Evolutionary conservation across 345 rosid genomes (phyloP).

Genomic region (Pseudoturritis turrita): DNA sequence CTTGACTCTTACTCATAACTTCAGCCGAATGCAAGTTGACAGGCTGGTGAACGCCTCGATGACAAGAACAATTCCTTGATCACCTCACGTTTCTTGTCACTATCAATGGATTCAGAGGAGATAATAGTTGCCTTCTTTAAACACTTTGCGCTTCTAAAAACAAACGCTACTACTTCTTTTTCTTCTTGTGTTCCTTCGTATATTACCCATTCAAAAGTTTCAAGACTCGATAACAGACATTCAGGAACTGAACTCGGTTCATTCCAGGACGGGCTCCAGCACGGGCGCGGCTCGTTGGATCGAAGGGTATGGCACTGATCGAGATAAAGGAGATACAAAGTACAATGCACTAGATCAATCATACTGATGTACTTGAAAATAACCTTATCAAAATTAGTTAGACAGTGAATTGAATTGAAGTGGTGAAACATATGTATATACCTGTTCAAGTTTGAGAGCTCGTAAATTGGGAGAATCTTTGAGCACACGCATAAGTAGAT

Average conservation of each 20-base stretch:
- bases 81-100: not conserved
- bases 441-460: slow-evolving; percentile 1
- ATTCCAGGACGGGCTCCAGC: slow-evolving; percentile 11
- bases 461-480: slow-evolving; percentile 4
- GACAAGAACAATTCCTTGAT: not conserved
- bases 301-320: not conserved
- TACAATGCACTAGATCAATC: not conserved
- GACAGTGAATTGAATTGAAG: not conserved
- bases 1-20: not conserved
- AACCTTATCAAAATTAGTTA: not conserved
- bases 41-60: not conserved
- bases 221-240: not conserved
- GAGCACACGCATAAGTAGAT: slow-evolving; percentile 13
- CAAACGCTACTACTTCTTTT: not conserved
- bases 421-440: not conserved
- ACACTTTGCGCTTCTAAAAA: not conserved
- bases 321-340: not conserved
- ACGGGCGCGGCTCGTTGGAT: not conserved
- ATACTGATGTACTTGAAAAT: not conserved
- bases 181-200: not conserved
- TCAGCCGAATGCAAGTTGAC: not conserved
- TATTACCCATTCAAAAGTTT: not conserved
- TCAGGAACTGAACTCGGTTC: slow-evolving; percentile 12
- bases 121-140: not conserved
- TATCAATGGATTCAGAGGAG: not conserved